phyloP scores from a whole-genome alignment of 2,329 filamentous ascomycete species.

The Penicillium paneum region DNA sequence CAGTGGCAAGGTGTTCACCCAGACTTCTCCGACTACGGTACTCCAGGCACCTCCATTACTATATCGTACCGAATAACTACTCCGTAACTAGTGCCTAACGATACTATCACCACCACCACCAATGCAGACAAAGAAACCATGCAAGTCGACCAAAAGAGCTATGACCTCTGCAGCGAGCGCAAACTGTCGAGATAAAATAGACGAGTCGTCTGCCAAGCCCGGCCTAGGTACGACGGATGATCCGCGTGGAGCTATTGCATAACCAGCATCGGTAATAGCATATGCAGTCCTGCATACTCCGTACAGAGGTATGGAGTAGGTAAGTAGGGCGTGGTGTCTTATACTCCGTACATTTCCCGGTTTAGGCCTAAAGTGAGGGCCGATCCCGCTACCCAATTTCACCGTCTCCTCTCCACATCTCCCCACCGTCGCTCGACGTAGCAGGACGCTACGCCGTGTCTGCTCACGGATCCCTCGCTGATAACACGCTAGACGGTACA shows the following conservation, averaged over 20 bases:
- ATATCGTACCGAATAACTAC: not conserved
- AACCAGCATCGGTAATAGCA: not conserved
- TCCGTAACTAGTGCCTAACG: not conserved
- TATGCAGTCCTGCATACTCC: not conserved
- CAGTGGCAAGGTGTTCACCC: slow-evolving; percentile 9
- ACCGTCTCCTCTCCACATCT: not conserved
- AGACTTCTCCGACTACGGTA: slow-evolving; percentile 3
- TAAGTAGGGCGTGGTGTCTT: not conserved
- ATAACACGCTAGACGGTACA: not conserved
- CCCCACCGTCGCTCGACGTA: not conserved
- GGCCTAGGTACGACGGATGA: slow-evolving; percentile 9
- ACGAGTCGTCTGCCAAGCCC: slow-evolving; percentile 18
- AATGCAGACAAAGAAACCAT: not conserved
- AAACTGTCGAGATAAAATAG: slow-evolving; percentile 10
- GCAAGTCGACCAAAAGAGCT: slow-evolving; percentile 1
- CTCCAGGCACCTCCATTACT: not conserved
- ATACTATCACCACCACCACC: no score
- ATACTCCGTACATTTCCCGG: not conserved
- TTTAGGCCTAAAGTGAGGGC: slow-evolving; percentile 3
- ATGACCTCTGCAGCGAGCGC: slow-evolving; percentile 4
- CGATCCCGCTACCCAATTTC: slow-evolving; percentile 12
- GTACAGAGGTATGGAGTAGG: not conserved
- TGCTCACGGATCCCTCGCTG: not conserved
- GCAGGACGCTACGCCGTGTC: not conserved
- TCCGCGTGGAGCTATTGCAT: slow-evolving; percentile 14